Base-by-base conservation (phyloP, 495 filamentous ascomycete genomes). In the Evernia prunastri region DNA sequence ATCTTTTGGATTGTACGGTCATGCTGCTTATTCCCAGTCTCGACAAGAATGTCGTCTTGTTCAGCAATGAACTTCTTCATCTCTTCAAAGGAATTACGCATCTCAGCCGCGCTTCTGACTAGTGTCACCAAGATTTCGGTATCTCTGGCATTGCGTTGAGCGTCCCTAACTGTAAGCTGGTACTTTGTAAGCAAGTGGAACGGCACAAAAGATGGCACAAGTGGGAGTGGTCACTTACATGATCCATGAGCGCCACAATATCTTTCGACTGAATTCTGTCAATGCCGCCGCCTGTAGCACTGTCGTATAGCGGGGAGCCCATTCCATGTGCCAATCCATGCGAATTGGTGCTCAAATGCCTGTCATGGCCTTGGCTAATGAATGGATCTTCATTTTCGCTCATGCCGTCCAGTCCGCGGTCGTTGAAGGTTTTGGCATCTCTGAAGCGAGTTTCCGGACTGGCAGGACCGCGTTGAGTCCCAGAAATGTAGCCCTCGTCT, bases 171-270 rank as follows among this genome's bases (percentile, higher is more conserved):
- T 72, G 94, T 97, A 65, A 98, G 87, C 82, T 92, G 60, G 39
- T 69, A 65, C 23, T 43, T 10, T n/a, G 71, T 85, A 65, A 85
- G 74, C 60, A 72, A 43, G 20, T 45, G 36, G 66, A 53, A 12
- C 13, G 64, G 54, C 53, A 54, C 12, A 61, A 45, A 0, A 25
- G 68, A 13, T 9, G 61, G 51, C 53, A 47, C 13, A 61, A 53
- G 0, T 27, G 31, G 25, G 51, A 58, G 40, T 51, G 42, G 31
- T 67, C n/a, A 78, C 86, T 83, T 80, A 89, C 86, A 73, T 96
- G 94, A 71, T 99, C 92, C 94, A 99, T 97, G 33, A 99, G 78
- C 47, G 94, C 92, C 67, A 97, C 87, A 69, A 99, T 95, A 72
- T 99, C 95, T 76, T 96, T 93, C 9, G 91, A 96, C 73, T 99